Evolutionary conservation across 768 basidiomycete genomes (phyloP).

Genomic region (Collybiopsis confluens): DNA sequence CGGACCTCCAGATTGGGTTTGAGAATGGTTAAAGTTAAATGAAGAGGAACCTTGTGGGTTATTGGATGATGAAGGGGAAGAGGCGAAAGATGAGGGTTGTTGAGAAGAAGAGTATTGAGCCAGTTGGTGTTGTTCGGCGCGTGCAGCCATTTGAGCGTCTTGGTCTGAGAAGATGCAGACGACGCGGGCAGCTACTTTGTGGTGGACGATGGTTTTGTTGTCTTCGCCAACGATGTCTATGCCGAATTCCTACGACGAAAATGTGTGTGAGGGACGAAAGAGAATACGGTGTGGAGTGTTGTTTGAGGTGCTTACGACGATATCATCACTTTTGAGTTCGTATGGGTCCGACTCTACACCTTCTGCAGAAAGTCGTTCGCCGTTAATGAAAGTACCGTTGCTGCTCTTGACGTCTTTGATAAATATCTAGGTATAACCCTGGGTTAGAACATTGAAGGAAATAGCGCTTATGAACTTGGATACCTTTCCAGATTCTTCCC

Average conservation of each 20-base stretch:
- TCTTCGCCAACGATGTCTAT: conserved; percentile 99
- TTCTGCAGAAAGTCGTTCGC: conserved; percentile 86
- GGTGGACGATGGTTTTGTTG: conserved; percentile 96
- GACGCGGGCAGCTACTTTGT: conserved; percentile 95
- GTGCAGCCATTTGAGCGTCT: conserved; percentile 73
- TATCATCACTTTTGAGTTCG: conserved; percentile 92
- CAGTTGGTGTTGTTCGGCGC: conserved; percentile 50
- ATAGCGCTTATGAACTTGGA: too few relatives aligned
- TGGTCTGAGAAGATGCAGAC: conserved; percentile 84
- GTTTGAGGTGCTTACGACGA: too few relatives aligned
- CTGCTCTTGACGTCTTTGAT: conserved; percentile 99
- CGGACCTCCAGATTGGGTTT: too few relatives aligned
- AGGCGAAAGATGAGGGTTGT: not conserved
- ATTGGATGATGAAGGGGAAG: conserved; percentile 32
- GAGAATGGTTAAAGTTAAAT: too few relatives aligned
- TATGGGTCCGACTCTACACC: conserved; percentile 88
- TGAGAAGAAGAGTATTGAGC: conserved; percentile 2
- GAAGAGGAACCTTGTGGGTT: conserved; percentile 57
- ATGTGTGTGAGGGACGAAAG: too few relatives aligned
- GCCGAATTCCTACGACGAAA: conserved; percentile 99
- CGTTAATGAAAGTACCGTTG: conserved; percentile 98
- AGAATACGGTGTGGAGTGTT: too few relatives aligned
- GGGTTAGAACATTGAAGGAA: too few relatives aligned
- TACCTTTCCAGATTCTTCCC: conserved; percentile 91
- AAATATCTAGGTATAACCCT: conserved; percentile 85